Percentiles rank a stretch among this genome's conserved stretches.
These are phyloP conservation scores for Scytalidium sp. DNA, from an alignment of 2,329 filamentous ascomycete genomes.

Conservation along the genomic window DNA sequence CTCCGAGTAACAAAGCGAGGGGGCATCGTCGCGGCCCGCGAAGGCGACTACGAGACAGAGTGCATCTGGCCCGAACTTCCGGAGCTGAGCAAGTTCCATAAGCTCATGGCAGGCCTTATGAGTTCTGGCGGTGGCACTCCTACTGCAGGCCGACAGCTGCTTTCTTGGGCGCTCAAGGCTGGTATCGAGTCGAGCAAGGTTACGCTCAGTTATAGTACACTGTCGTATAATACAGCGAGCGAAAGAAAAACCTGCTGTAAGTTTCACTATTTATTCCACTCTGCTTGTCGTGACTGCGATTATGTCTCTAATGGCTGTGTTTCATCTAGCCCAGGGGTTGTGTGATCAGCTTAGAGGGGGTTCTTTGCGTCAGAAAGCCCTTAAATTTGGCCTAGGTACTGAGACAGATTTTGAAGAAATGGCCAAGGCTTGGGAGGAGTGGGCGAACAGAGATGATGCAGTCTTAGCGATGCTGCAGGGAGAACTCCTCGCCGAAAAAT, in stretches of 20 bases:
- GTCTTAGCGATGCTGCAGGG: slow-evolving; percentile 22
- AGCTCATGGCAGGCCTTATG: slow-evolving; percentile 15
- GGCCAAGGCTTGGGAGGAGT: slow-evolving; percentile 23
- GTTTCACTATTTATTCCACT: slow-evolving; percentile 5
- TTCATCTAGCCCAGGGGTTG: slow-evolving; percentile 18
- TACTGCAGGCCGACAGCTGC: slow-evolving; percentile 22
- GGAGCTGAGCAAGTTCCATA: slow-evolving; percentile 24
- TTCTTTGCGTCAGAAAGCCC: slow-evolving; percentile 16
- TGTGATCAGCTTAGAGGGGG: slow-evolving; percentile 17
- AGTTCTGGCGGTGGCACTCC: slow-evolving; percentile 17
- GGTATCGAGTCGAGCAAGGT: slow-evolving; percentile 15
- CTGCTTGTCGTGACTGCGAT: slow-evolving; percentile 7
- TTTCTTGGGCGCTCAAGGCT: slow-evolving; percentile 26
- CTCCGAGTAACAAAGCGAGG: slow-evolving; percentile 48
- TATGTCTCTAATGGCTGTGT: slow-evolving; percentile 15
- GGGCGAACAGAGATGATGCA: slow-evolving; percentile 20
- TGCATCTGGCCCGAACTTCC: slow-evolving; percentile 27
- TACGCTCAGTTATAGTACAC: slow-evolving; percentile 17
- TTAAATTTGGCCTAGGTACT: slow-evolving; percentile 15
- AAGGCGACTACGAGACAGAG: slow-evolving; percentile 30
- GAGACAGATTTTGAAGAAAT: slow-evolving; percentile 23
- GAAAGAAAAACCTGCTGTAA: slow-evolving; percentile 20
- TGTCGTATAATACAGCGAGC: slow-evolving; percentile 15
- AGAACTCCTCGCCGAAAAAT: slow-evolving; percentile 24
- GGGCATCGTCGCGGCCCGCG: slow-evolving; percentile 49